Conservation (phyloP, 805 yeast genomes). For the Lipomyces orientalis region DNA sequence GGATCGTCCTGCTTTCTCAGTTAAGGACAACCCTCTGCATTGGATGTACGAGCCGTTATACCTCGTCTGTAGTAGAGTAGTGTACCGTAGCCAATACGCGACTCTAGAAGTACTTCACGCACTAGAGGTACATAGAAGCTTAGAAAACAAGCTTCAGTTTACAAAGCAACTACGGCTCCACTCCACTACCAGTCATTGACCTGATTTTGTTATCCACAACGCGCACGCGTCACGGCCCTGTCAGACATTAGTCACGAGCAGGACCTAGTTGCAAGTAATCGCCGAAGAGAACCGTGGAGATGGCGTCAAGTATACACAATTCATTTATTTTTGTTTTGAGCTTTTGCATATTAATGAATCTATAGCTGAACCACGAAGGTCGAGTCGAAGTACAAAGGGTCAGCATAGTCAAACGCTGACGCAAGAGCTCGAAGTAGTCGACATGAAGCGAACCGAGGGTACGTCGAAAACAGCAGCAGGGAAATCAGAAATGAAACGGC, state of each 20-base stretch:
- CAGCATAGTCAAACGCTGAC: conserved; percentile 39
- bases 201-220: not conserved
- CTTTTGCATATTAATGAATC: not conserved
- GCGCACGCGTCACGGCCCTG: not conserved
- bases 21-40: not conserved
- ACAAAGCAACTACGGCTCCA: conserved; percentile 53
- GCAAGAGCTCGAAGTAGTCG: conserved; percentile 36
- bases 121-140: conserved; percentile 64
- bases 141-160: conserved; percentile 71
- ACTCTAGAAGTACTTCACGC: not conserved
- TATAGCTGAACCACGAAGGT: conserved; percentile 45
- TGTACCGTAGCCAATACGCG: conserved; percentile 4
- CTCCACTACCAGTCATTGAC: conserved; percentile 57
- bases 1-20: not conserved
- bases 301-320: conserved; percentile 3
- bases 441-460: conserved; percentile 7
- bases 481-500: conserved; percentile 3
- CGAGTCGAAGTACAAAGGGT: conserved; percentile 50
- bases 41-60: not conserved
- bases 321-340: not conserved
- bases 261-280: conserved; percentile 40
- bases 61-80: conserved; percentile 7
- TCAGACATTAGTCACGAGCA: not conserved
- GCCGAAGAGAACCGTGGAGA: not conserved
- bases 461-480: not conserved